Percentiles rank a stretch among this genome's conserved stretches.
Conservation (phyloP, 1,284 basidiomycete species). For the Phellinidium pouzarii region DNA sequence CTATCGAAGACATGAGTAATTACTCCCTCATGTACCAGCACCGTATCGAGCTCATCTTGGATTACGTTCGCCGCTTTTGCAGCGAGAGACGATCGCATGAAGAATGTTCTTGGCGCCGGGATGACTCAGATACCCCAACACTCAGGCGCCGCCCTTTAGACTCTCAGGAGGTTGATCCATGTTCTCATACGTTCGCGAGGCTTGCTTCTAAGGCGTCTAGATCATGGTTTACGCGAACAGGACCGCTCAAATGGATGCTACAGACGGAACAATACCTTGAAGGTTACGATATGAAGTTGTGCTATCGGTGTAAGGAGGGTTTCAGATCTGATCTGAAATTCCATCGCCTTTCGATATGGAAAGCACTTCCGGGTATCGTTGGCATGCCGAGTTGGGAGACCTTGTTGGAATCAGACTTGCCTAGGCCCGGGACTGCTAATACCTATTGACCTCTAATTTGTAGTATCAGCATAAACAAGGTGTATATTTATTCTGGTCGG, state of each 20-base stretch:
- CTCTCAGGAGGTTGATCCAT: constrained; percentile 25
- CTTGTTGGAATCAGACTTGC: constrained; percentile 30
- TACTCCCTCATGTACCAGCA: constrained; percentile 57
- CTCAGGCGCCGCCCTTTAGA: constrained; percentile 17
- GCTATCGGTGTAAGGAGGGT: constrained; percentile 36
- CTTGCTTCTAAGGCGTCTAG: constrained; percentile 38
- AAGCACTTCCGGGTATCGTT: constrained; percentile 39
- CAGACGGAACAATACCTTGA: constrained; percentile 40
- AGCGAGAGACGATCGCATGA: constrained; percentile 29
- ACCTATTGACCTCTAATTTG: neutral
- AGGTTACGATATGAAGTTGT: constrained; percentile 29
- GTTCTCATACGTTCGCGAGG: constrained; percentile 38
- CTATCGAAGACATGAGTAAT: constrained; percentile 35
- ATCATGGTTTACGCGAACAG: constrained; percentile 47
- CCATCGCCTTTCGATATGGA: constrained; percentile 40
- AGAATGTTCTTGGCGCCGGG: constrained; percentile 21
- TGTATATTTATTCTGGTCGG: neutral
- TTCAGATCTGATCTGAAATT: constrained; percentile 37
- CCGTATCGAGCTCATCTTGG: constrained; percentile 42
- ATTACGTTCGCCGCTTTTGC: constrained; percentile 43
- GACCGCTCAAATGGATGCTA: constrained; percentile 46
- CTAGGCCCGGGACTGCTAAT: neutral
- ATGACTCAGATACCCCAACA: neutral
- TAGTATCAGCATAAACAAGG: neutral
- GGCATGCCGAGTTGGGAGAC: constrained; percentile 43